Evolutionary conservation across 306 rosid genomes (phyloP).

Genomic region (Canavalia gladiata): DNA sequence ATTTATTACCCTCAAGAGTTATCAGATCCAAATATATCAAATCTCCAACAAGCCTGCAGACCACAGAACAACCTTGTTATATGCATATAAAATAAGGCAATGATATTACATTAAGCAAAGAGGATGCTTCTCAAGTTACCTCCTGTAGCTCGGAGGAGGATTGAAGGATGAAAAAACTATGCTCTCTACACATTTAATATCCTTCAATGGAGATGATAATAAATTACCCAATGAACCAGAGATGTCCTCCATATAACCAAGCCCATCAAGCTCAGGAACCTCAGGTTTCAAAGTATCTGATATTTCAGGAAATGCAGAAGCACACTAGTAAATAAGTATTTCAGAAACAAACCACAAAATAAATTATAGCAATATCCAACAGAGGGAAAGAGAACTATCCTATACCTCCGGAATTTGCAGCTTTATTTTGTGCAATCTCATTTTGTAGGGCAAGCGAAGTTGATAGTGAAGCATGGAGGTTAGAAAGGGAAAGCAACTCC

Average conservation of each 20-base stretch:
- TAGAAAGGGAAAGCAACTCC: slow-evolving; percentile 92
- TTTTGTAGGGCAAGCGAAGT: slow-evolving; percentile 96
- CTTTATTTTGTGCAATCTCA: slow-evolving; percentile 75
- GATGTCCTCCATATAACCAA: slow-evolving; percentile 95
- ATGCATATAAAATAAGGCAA: slow-evolving; percentile 20
- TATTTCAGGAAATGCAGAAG: slow-evolving; percentile 50
- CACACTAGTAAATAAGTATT: slow-evolving; percentile 42
- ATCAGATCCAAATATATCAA: slow-evolving; percentile 92
- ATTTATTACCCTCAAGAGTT: slow-evolving; percentile 87
- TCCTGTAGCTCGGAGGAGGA: slow-evolving; percentile 97
- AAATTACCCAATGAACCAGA: slow-evolving; percentile 89
- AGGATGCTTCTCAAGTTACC: slow-evolving; percentile 56
- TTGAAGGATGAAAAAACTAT: slow-evolving; percentile 94
- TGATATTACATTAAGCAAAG: slow-evolving; percentile 29
- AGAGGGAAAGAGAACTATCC: slow-evolving; percentile 30
- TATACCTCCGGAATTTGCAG: slow-evolving; percentile 79
- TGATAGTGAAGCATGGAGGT: slow-evolving; percentile 90
- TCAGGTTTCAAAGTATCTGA: slow-evolving; percentile 71
- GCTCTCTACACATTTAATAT: slow-evolving; percentile 87
- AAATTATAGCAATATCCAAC: slow-evolving; percentile 29
- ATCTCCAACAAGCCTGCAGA: slow-evolving; percentile 91
- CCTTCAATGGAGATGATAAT: slow-evolving; percentile 73
- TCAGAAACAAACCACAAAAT: slow-evolving; percentile 27
- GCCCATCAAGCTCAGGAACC: slow-evolving; percentile 87
- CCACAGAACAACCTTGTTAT: slow-evolving; percentile 43